Percentiles rank a stretch among this genome's conserved stretches.
Evolutionary conservation across 768 basidiomycete genomes (phyloP).

Genomic region (Mycena vitilis): DNA sequence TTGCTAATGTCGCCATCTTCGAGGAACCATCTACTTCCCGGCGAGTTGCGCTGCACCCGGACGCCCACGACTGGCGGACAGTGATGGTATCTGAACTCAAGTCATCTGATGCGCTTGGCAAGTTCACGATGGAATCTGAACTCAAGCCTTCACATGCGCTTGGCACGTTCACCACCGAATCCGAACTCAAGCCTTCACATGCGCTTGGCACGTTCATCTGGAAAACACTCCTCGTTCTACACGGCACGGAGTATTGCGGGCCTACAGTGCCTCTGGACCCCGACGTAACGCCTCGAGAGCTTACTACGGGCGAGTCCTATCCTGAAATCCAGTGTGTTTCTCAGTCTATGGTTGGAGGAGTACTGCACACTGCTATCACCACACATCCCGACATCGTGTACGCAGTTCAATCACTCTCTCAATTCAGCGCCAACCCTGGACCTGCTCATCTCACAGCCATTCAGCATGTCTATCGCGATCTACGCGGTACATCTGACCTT

Average conservation of each 20-base stretch:
- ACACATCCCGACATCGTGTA: constrained; percentile 49
- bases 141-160: background rate
- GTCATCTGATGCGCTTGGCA: background rate
- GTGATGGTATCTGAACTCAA: background rate
- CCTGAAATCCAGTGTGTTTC: constrained; percentile 35
- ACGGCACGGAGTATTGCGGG: constrained; percentile 29
- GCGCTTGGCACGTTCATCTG: constrained; percentile 25
- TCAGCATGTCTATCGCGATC: constrained; percentile 49
- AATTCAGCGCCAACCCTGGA: constrained; percentile 44
- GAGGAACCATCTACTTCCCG: constrained; percentile 12
- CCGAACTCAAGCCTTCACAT: background rate
- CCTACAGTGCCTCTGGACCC: constrained; percentile 36
- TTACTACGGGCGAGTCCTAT: background rate
- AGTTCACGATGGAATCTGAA: constrained; percentile 2
- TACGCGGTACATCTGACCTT: constrained; percentile 37
- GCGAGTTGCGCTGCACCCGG: constrained; percentile 7
- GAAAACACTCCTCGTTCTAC: constrained; percentile 24
- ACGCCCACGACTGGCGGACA: constrained; percentile 16
- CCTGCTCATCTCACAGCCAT: constrained; percentile 46
- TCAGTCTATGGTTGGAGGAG: constrained; percentile 40
- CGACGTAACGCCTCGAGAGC: constrained; percentile 27
- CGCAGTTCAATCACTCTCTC: constrained; percentile 41
- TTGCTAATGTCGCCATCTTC: constrained; percentile 17
- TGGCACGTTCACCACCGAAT: background rate
- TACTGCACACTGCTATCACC: constrained; percentile 30